Evolutionary conservation across 169 alveolate genomes (phyloP), one percentile per base, ranked within the genome.

Genomic region (Plasmodium vivax): DNA sequence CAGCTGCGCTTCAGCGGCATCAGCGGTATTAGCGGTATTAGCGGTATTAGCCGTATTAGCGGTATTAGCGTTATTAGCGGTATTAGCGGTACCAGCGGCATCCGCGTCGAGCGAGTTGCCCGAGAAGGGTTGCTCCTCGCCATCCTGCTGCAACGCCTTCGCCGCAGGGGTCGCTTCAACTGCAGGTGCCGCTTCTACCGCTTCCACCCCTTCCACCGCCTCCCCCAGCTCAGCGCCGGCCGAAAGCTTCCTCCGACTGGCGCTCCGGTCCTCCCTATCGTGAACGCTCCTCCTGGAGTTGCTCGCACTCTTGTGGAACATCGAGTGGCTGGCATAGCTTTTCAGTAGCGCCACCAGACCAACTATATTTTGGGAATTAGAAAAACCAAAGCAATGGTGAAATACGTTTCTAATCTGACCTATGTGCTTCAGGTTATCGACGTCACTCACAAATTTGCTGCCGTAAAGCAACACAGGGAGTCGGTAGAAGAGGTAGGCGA

Each of bases 401-500:
- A 87, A 87, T 2, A 87, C 23, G 19, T 38, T 58, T 75, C 7
- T 87, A n/a, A 87, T 87, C 6, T 32, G 75, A 41, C 16, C 58
- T 6, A 87, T 74, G 34, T 16, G 23, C 47, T 77, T 87, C 14
- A 85, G n/a, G 51, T 75, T 79, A 12, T 85, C 87, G 27, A 74
- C 27, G 43, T 85, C 93, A 12, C 45, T 85, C 16, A 85, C 80
- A 85, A 75, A 85, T 38, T 74, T 85, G 9, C 32, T 58, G 2
- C 93, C 93, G 68, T 34, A 85, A 34, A 85, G 19, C 7, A 85
- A 32, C 3, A 85, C 54, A 4, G 93, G 93, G 2, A 85, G 51
- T 75, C 93, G 58, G 77, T 85, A 85, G 19, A 85, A 85, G 16
- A 85, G 45, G 34, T 85, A 85, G 8, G 93, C 41, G 45, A 75